These are phyloP conservation scores for Hydnomerulius pinastri DNA, from an alignment of 768 basidiomycete species.

Conservation along the genomic window DNA sequence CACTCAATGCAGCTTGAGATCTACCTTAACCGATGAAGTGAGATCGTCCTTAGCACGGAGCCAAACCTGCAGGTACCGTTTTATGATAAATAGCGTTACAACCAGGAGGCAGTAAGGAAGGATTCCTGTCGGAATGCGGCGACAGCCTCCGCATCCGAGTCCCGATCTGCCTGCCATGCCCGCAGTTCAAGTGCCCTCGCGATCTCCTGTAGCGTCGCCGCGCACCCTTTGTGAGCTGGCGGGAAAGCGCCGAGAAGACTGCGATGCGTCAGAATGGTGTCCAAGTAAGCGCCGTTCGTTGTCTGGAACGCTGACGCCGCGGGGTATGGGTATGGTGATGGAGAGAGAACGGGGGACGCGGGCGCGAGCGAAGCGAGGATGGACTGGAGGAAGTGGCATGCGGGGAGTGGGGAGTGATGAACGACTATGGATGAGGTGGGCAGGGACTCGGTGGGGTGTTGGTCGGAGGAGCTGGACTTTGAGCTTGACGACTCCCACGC, in stretches of 20 bases:
- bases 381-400: slow-evolving; percentile 64
- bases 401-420: slow-evolving; percentile 33
- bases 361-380: slow-evolving; percentile 58
- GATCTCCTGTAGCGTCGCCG: slow-evolving; percentile 63
- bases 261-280: slow-evolving; percentile 77
- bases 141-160: slow-evolving; percentile 70
- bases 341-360: slow-evolving; percentile 35
- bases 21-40: background rate
- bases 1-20: too few species aligned
- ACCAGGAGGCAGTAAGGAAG: slow-evolving; percentile 46
- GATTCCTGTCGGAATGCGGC: slow-evolving; percentile 71
- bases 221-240: slow-evolving; percentile 62
- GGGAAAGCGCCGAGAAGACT: slow-evolving; percentile 66
- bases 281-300: slow-evolving; percentile 75
- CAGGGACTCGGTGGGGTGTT: slow-evolving; percentile 10
- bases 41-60: background rate
- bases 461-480: slow-evolving; percentile 41
- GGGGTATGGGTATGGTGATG: slow-evolving; percentile 34
- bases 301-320: slow-evolving; percentile 41
- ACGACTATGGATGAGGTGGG: slow-evolving; percentile 18
- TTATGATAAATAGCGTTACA: slow-evolving; percentile 9
- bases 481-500: slow-evolving; percentile 46
- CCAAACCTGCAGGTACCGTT: slow-evolving; percentile 12
- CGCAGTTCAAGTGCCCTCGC: slow-evolving; percentile 63
- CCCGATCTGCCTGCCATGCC: slow-evolving; percentile 70